Percentiles rank a stretch among this genome's conserved stretches.
phyloP scores from a whole-genome alignment of 495 filamentous ascomycete species.

The Aspergillus coremiiformis region DNA sequence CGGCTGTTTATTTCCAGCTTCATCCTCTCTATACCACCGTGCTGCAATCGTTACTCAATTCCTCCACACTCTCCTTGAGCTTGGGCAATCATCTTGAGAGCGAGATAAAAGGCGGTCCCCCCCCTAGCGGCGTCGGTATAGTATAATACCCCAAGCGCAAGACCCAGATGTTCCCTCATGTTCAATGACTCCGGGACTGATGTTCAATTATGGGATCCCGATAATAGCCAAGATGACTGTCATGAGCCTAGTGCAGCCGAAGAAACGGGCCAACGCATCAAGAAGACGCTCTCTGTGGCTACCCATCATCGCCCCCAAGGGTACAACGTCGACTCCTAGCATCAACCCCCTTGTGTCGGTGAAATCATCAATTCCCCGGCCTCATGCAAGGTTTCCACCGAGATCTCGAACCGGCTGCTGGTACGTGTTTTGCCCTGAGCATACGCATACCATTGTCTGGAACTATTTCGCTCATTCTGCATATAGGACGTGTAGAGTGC shows the following conservation, averaged over 20 bases:
- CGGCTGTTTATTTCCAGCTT: neutral
- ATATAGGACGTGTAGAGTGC: slow-evolving; percentile 45
- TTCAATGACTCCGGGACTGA: no score
- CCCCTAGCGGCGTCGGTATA: no score
- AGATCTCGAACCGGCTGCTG: slow-evolving; percentile 48
- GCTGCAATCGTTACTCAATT: slow-evolving; percentile 6
- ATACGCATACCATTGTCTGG: slow-evolving; percentile 8
- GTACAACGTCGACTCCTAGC: slow-evolving; percentile 20
- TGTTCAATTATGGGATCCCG: neutral
- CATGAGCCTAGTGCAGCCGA: slow-evolving; percentile 33
- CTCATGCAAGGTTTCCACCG: slow-evolving; percentile 45
- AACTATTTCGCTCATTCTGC: slow-evolving; percentile 10
- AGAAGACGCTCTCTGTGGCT: slow-evolving; percentile 34
- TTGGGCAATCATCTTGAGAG: neutral
- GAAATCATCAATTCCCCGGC: slow-evolving; percentile 27
- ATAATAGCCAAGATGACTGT: slow-evolving; percentile 27
- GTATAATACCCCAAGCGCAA: no score
- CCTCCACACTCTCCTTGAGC: slow-evolving; percentile 1
- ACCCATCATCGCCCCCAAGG: slow-evolving; percentile 45
- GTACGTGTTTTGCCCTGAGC: slow-evolving; percentile 29
- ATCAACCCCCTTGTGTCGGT: slow-evolving; percentile 6
- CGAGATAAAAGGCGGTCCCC: neutral
- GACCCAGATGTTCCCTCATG: no score
- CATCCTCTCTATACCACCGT: neutral
- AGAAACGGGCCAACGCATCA: slow-evolving; percentile 26